Conservation (phyloP, 345 rosid genomes). For the Ceriops zippeliana region DNA sequence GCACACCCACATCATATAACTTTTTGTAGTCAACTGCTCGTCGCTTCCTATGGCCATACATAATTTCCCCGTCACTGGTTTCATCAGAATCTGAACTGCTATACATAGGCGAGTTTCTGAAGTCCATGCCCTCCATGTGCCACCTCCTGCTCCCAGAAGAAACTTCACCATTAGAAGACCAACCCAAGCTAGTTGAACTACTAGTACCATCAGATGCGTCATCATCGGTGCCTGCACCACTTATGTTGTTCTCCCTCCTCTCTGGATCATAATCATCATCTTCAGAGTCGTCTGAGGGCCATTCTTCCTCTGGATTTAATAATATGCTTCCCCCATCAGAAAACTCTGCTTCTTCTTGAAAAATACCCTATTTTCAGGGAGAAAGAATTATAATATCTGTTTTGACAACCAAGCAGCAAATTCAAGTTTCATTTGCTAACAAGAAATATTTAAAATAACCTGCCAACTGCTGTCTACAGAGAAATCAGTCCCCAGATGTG, state of each 20-base stretch:
- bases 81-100: constrained; percentile 52
- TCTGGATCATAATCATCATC: constrained; percentile 92
- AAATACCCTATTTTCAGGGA: constrained; percentile 60
- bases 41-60: constrained; percentile 71
- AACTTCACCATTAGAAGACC: constrained; percentile 65
- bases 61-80: constrained; percentile 57
- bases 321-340: constrained; percentile 49
- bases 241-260: constrained; percentile 46
- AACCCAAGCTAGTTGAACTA: constrained; percentile 70
- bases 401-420: constrained; percentile 17
- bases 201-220: constrained; percentile 40
- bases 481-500: constrained; percentile 76
- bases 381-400: neutral
- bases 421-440: neutral
- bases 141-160: constrained; percentile 44
- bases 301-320: constrained; percentile 57
- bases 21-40: constrained; percentile 80
- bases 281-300: constrained; percentile 98
- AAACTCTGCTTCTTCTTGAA: constrained; percentile 69
- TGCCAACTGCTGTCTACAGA: constrained; percentile 70
- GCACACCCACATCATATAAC: constrained; percentile 69
- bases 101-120: constrained; percentile 30
- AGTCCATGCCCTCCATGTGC: constrained; percentile 26
- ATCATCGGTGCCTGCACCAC: constrained; percentile 46
- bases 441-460: constrained; percentile 38